Evolutionary conservation across 495 filamentous ascomycete genomes (phyloP).

Genomic region (Extremus antarcticus): DNA sequence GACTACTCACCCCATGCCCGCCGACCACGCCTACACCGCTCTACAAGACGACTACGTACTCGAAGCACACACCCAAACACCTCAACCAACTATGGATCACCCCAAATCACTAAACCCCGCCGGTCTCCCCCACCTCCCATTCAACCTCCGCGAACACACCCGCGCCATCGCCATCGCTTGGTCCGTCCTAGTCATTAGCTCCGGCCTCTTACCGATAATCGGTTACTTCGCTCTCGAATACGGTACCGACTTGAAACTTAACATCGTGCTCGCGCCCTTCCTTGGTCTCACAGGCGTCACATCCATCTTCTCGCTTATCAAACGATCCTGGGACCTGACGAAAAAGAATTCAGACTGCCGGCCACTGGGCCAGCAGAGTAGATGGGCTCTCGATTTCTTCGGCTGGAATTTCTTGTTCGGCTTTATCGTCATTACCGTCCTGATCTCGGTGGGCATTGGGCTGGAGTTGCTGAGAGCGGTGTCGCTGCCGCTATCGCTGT

Average conservation of each 20-base stretch:
- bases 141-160: neutral
- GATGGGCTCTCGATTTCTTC: neutral
- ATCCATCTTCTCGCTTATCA: neutral
- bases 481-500: neutral
- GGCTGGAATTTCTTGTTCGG: neutral
- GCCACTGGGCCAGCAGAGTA: neutral
- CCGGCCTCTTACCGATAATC: neutral
- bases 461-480: neutral
- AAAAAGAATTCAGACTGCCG: neutral
- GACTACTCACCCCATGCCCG: neutral
- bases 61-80: too few species aligned
- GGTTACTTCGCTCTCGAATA: neutral
- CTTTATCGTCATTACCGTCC: neutral
- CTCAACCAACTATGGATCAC: neutral
- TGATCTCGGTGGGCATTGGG: neutral
- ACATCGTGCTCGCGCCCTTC: neutral
- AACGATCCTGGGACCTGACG: neutral
- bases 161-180: neutral
- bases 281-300: neutral
- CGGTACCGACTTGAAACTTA: neutral
- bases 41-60: too few species aligned
- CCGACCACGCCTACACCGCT: neutral
- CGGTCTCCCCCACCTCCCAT: neutral
- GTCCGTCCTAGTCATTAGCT: neutral
- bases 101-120: neutral